Conservation (phyloP, 2,329 filamentous ascomycete genomes). For the Fusarium verticillioides region DNA sequence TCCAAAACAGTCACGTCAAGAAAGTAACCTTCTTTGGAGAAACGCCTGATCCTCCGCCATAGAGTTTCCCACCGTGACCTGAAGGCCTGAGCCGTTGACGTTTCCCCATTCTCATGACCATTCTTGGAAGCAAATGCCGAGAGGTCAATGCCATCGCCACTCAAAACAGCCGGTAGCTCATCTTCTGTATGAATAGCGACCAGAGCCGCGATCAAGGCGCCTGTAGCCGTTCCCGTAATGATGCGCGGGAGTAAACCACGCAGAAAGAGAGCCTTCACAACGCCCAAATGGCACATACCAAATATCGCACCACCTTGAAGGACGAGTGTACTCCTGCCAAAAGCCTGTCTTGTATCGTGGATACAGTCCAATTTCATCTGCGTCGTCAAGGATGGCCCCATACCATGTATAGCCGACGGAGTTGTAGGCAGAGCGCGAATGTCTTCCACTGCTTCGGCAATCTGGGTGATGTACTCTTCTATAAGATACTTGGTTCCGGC, state of each 20-base stretch:
- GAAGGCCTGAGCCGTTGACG: slow-evolving; percentile 52
- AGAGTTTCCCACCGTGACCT: slow-evolving; percentile 67
- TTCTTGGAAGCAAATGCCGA: slow-evolving; percentile 73
- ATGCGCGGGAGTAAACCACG: slow-evolving; percentile 86
- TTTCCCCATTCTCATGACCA: slow-evolving; percentile 46
- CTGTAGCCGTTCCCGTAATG: slow-evolving; percentile 90
- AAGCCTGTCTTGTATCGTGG: slow-evolving; percentile 87
- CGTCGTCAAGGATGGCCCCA: slow-evolving; percentile 64
- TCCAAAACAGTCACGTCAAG: slow-evolving; percentile 85
- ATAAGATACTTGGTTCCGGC: slow-evolving; percentile 91
- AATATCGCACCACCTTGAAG: slow-evolving; percentile 93
- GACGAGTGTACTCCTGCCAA: slow-evolving; percentile 86
- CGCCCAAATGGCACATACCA: slow-evolving; percentile 88
- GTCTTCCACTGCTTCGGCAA: slow-evolving; percentile 83
- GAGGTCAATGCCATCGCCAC: slow-evolving; percentile 83
- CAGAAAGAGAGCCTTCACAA: slow-evolving; percentile 87
- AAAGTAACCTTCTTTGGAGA: slow-evolving; percentile 82
- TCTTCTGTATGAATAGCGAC: slow-evolving; percentile 89
- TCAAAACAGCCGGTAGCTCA: slow-evolving; percentile 80
- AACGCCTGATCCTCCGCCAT: slow-evolving; percentile 73
- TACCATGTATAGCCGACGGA: slow-evolving; percentile 52
- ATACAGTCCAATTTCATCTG: slow-evolving; percentile 87
- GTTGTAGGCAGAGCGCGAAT: slow-evolving; percentile 74
- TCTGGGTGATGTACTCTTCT: slow-evolving; percentile 88
- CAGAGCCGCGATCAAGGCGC: slow-evolving; percentile 87